Conservation (phyloP, 495 filamentous ascomycete species). For the Penicillium diatomitis region DNA sequence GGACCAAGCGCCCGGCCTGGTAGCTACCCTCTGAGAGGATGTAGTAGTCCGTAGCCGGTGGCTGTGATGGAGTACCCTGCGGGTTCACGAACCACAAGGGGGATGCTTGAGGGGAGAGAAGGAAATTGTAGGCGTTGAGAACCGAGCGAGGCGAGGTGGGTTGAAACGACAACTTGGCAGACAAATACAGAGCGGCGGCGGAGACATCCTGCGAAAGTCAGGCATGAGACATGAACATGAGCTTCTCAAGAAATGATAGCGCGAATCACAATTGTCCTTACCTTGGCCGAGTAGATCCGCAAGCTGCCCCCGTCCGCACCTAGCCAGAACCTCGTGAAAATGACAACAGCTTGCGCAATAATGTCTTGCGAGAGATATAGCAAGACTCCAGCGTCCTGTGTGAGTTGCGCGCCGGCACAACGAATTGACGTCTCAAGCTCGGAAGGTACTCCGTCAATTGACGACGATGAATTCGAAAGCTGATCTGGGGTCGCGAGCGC, state of each 20-base stretch:
- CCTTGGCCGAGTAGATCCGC: slow-evolving; percentile 46
- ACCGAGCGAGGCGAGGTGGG: slow-evolving; percentile 71
- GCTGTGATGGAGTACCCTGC: slow-evolving; percentile 21
- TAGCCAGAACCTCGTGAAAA: slow-evolving; percentile 81
- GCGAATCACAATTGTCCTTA: slow-evolving; percentile 10
- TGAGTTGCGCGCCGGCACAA: slow-evolving; percentile 57
- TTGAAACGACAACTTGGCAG: slow-evolving; percentile 71
- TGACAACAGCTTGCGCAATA: slow-evolving; percentile 80
- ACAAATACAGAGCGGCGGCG: slow-evolving; percentile 71
- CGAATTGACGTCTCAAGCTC: slow-evolving; percentile 64
- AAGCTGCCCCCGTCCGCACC: slow-evolving; percentile 56
- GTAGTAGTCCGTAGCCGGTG: slow-evolving; percentile 47
- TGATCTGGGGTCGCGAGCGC: slow-evolving; percentile 78
- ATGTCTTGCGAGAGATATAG: slow-evolving; percentile 81
- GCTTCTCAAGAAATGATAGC: background rate
- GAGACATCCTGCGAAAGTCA: slow-evolving; percentile 55
- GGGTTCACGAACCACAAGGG: slow-evolving; percentile 44
- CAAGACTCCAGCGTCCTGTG: slow-evolving; percentile 80
- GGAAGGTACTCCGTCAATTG: slow-evolving; percentile 59
- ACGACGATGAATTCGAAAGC: slow-evolving; percentile 58
- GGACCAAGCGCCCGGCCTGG: slow-evolving; percentile 46
- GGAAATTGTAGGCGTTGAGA: slow-evolving; percentile 74
- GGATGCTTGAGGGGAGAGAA: slow-evolving; percentile 56
- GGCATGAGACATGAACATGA: background rate
- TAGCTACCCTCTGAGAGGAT: slow-evolving; percentile 69